These are phyloP conservation scores for Volvox carteri DNA, from an alignment of 163 green algal genomes.

Conservation along the genomic window DNA sequence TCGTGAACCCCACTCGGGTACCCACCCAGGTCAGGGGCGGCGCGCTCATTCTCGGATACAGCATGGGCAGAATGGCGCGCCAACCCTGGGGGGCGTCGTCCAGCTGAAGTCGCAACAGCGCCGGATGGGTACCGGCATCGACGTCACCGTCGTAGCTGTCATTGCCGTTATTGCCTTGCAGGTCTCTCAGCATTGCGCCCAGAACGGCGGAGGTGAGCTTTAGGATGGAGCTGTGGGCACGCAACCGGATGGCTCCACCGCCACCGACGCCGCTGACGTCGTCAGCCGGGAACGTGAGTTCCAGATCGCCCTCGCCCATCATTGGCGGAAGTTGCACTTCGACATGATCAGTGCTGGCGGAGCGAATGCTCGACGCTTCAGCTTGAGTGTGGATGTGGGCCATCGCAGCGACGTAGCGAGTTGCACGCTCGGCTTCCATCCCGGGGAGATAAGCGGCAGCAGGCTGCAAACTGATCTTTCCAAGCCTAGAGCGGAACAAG, in stretches of 20 bases:
- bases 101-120: background rate
- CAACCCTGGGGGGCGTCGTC: background rate
- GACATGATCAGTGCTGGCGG: background rate
- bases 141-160: background rate
- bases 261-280: background rate
- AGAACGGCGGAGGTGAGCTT: background rate
- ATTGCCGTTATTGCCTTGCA: background rate
- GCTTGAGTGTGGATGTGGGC: background rate
- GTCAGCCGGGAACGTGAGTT: background rate
- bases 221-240: background rate
- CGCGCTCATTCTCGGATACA: slow-evolving; percentile 10
- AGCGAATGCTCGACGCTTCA: background rate
- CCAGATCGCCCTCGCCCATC: background rate
- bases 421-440: too few species aligned
- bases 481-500: too few species aligned
- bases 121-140: background rate
- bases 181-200: background rate
- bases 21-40: slow-evolving; percentile 1
- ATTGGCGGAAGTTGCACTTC: background rate
- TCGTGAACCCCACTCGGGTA: background rate
- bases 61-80: background rate
- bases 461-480: too few species aligned
- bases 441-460: too few species aligned
- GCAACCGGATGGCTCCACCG: background rate
- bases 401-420: background rate